Evolutionary conservation across 495 filamentous ascomycete genomes (phyloP).

Genomic region (Penicillium subrubescens): DNA sequence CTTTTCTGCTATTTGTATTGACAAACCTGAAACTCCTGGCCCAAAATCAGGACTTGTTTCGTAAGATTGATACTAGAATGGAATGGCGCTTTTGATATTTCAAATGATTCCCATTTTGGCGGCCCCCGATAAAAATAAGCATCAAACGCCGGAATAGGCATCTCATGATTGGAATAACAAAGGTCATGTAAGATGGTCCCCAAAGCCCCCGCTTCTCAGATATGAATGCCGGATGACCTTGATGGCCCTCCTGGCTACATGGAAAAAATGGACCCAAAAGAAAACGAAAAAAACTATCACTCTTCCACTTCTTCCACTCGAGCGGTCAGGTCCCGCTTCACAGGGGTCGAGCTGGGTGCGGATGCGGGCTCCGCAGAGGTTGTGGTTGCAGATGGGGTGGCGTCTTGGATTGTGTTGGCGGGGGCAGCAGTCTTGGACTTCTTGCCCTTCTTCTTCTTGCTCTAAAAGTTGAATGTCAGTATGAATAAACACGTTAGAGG

Average conservation of each 20-base stretch:
- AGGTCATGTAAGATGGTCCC: not conserved
- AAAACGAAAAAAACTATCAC: conserved; percentile 35
- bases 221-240: not conserved
- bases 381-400: conserved; percentile 58
- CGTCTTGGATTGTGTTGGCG: conserved; percentile 30
- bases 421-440: conserved; percentile 51
- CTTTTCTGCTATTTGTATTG: not conserved
- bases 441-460: conserved; percentile 63
- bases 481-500: not conserved
- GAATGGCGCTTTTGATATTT: not conserved
- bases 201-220: not conserved
- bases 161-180: not conserved
- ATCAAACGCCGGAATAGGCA: conserved; percentile 1
- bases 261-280: conserved; percentile 1
- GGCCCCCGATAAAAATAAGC: not conserved
- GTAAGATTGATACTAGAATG: no score
- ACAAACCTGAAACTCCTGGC: not conserved
- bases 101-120: not conserved
- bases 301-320: conserved; percentile 69
- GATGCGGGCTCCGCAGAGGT: conserved; percentile 58
- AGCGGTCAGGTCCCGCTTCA: conserved; percentile 57
- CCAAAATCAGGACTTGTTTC: not conserved
- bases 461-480: conserved; percentile 24
- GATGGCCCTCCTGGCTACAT: not conserved
- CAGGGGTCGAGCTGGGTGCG: conserved; percentile 38